Conservation (phyloP, 139 green algal species). For the Chloropicon primus region DNA sequence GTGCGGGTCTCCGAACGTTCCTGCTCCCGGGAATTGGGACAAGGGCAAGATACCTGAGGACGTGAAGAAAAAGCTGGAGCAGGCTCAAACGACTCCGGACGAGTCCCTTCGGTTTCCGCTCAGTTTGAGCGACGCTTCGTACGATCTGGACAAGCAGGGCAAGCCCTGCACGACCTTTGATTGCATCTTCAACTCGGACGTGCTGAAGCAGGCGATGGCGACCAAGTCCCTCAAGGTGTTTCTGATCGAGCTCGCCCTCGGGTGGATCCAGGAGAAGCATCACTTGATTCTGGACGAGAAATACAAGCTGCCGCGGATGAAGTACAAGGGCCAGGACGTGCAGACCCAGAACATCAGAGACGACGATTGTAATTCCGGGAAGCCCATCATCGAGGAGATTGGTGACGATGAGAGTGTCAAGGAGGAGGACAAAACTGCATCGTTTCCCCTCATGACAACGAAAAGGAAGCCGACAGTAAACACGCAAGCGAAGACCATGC, state of each 20-base stretch:
- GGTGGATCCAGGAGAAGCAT: conserved; percentile 36
- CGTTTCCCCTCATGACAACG: neutral
- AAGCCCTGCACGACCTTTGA: conserved; percentile 41
- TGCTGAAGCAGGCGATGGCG: conserved; percentile 27
- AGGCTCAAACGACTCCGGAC: neutral
- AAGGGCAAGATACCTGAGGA: conserved; percentile 10
- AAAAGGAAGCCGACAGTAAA: neutral
- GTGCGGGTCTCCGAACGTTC: conserved; percentile 32
- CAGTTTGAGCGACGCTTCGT: conserved; percentile 20
- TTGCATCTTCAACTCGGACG: conserved; percentile 45
- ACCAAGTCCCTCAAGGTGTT: conserved; percentile 42
- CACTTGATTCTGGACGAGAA: conserved; percentile 37
- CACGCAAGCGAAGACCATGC: neutral
- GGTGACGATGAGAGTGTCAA: neutral
- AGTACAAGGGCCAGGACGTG: conserved; percentile 47
- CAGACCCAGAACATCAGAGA: neutral
- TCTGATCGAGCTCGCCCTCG: conserved; percentile 41
- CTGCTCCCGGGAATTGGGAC: conserved; percentile 23
- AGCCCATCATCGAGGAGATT: neutral
- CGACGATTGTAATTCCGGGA: neutral
- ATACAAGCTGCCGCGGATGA: conserved; percentile 65
- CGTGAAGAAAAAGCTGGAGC: conserved; percentile 8
- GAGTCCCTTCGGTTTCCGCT: conserved; percentile 52
- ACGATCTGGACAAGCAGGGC: conserved; percentile 41
- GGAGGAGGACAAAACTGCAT: neutral